These are phyloP conservation scores for Anacardium occidentale DNA, from an alignment of 345 rosid species.

Conservation along the genomic window DNA sequence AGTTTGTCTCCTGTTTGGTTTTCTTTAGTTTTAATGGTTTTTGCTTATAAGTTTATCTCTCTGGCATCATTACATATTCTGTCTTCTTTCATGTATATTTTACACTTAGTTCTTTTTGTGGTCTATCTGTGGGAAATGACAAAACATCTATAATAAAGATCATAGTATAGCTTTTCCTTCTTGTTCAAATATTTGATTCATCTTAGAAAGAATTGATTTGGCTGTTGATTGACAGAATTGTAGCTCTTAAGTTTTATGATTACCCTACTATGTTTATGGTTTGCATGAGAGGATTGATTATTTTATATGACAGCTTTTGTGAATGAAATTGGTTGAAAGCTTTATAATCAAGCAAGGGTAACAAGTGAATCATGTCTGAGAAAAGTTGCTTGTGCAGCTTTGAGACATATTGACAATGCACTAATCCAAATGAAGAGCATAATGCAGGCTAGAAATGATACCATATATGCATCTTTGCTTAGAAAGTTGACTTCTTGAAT, in stretches of 20 bases:
- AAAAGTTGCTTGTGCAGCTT: neutral
- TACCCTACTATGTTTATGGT: neutral
- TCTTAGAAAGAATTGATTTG: neutral
- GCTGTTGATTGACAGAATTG: neutral
- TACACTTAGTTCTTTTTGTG: neutral
- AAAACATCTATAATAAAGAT: neutral
- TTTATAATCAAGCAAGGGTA: neutral
- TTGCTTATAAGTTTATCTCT: constrained; percentile 1
- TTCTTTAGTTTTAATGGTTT: constrained; percentile 9
- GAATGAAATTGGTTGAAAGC: neutral
- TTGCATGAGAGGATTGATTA: neutral
- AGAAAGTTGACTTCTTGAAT: neutral
- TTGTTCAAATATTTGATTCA: neutral
- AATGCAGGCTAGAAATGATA: neutral
- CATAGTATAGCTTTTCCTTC: neutral
- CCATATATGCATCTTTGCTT: neutral
- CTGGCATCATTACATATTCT: neutral
- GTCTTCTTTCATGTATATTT: neutral
- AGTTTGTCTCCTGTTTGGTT: neutral
- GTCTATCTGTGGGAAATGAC: neutral
- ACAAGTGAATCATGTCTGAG: neutral
- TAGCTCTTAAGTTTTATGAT: neutral
- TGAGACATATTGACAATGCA: neutral
- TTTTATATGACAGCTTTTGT: neutral
- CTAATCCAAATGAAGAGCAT: neutral